These are phyloP conservation scores for Pythium sp. DNA, from an alignment of 352 stramenopile genomes.

Conservation along the genomic window DNA sequence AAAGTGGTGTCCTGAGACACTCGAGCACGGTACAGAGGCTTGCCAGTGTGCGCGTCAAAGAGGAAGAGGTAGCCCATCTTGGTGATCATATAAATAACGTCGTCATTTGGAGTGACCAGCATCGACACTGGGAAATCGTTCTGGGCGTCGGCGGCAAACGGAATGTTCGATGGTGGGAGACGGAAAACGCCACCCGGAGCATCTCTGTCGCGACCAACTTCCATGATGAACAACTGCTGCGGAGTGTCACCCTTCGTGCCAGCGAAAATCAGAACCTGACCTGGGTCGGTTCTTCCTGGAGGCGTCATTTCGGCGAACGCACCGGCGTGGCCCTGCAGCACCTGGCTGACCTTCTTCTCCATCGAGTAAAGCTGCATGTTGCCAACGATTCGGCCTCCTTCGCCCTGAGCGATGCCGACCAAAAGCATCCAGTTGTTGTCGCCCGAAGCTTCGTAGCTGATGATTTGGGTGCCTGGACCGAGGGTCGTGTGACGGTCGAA, in stretches of 20 bases:
- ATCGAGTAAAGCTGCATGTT: slow-evolving; percentile 99
- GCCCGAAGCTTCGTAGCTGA: slow-evolving; percentile 98
- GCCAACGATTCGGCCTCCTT: slow-evolving; percentile 91
- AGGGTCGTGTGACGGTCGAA: slow-evolving; percentile 97
- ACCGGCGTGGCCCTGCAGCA: slow-evolving; percentile 96
- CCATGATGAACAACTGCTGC: slow-evolving; percentile 96
- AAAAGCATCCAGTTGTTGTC: slow-evolving; percentile 99
- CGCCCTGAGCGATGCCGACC: slow-evolving; percentile 95
- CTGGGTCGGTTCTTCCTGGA: slow-evolving; percentile 90
- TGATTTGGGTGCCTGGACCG: slow-evolving; percentile 95
- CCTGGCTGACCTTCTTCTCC: slow-evolving; percentile 99
- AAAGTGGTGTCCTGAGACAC: slow-evolving; percentile 99
- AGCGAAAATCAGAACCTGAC: slow-evolving; percentile 86
- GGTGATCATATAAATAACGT: slow-evolving; percentile 98
- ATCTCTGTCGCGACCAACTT: slow-evolving; percentile 97
- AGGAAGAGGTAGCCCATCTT: slow-evolving; percentile 99
- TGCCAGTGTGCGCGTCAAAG: slow-evolving; percentile 98
- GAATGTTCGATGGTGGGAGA: slow-evolving; percentile 92
- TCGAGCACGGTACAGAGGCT: slow-evolving; percentile 97
- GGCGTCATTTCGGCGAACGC: slow-evolving; percentile 97
- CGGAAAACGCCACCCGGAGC: slow-evolving; percentile 94
- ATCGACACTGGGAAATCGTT: slow-evolving; percentile 99
- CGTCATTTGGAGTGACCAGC: slow-evolving; percentile 87
- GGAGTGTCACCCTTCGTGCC: slow-evolving; percentile 79
- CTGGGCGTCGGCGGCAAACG: slow-evolving; percentile 94